Evolutionary conservation across 371 early-diverging fungal species (phyloP).

Genomic region (Mortierella sp.): DNA sequence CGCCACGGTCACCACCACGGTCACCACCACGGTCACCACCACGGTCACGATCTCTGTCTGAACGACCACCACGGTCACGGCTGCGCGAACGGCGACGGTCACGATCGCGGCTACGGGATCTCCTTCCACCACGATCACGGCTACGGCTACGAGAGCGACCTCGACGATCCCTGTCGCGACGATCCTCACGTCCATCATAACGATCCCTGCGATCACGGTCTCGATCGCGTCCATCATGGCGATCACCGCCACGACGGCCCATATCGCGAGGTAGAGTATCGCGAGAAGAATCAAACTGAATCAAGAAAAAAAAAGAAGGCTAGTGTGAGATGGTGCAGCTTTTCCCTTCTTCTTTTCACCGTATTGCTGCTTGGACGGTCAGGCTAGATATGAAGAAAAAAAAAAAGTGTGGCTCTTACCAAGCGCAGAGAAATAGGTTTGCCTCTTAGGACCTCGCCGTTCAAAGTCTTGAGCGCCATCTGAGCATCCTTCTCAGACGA

Average conservation of each 20-base stretch:
- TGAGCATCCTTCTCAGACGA: slow-evolving; percentile 79
- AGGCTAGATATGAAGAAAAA: not conserved
- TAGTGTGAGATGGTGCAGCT: no score
- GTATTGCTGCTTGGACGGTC: no score
- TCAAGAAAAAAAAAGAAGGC: no score
- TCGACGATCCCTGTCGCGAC: slow-evolving; percentile 28
- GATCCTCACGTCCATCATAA: slow-evolving; percentile 9
- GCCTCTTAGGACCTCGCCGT: slow-evolving; percentile 88
- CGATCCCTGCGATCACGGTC: slow-evolving; percentile 17
- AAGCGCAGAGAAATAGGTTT: slow-evolving; percentile 77
- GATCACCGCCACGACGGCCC: slow-evolving; percentile 45
- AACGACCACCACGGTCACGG: not conserved
- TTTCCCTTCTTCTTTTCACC: no score
- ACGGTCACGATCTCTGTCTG: slow-evolving; percentile 4
- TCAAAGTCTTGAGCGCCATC: slow-evolving; percentile 84
- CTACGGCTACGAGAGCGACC: slow-evolving; percentile 17
- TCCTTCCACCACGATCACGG: slow-evolving; percentile 8
- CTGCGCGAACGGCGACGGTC: slow-evolving; percentile 12
- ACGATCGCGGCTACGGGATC: slow-evolving; percentile 3
- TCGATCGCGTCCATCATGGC: slow-evolving; percentile 31
- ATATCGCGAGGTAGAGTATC: slow-evolving; percentile 53
- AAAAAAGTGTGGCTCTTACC: slow-evolving; percentile 56
- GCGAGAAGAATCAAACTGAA: slow-evolving; percentile 36
- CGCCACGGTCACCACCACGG: not conserved
- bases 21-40: slow-evolving; percentile 8